These are phyloP conservation scores for Penstemon barbatus DNA, from an alignment of 257 asterid genomes.

Conservation along the genomic window DNA sequence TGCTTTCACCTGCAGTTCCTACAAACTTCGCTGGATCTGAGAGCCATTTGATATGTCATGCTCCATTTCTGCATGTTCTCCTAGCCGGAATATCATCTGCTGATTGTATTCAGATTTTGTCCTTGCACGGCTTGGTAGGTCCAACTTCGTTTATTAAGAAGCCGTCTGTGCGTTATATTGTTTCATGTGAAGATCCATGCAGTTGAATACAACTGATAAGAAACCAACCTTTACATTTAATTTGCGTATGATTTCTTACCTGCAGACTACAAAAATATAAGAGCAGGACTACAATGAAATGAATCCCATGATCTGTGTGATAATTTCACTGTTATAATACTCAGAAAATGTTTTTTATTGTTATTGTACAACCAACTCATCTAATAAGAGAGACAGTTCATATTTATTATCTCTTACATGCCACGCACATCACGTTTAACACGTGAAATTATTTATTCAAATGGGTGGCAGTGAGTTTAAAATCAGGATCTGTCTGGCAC, in stretches of 20 bases:
- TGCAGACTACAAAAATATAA: not conserved
- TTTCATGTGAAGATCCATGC: conserved; percentile 13
- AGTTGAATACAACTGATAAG: not conserved
- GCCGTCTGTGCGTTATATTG: conserved; percentile 18
- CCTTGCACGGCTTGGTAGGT: conserved; percentile 97
- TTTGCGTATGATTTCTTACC: not conserved
- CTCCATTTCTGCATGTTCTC: conserved; percentile 83
- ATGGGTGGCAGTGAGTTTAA: no score
- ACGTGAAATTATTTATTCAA: no score
- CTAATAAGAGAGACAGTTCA: no score
- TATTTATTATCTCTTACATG: no score
- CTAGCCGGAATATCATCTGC: conserved; percentile 78
- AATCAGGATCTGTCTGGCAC: no score
- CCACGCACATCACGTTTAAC: no score
- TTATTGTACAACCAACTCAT: not conserved
- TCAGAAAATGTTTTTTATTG: not conserved
- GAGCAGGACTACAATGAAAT: conserved; percentile 15
- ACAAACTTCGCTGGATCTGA: conserved; percentile 69
- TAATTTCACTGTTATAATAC: conserved; percentile 6
- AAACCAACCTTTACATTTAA: not conserved
- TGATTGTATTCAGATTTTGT: conserved; percentile 81
- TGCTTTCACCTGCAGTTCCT: conserved; percentile 87
- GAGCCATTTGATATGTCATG: conserved; percentile 78
- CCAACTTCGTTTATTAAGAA: conserved; percentile 32
- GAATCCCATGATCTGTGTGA: conserved; percentile 19